phyloP scores from a whole-genome alignment of 805 yeast species.

The Deakozyma indianensis region DNA sequence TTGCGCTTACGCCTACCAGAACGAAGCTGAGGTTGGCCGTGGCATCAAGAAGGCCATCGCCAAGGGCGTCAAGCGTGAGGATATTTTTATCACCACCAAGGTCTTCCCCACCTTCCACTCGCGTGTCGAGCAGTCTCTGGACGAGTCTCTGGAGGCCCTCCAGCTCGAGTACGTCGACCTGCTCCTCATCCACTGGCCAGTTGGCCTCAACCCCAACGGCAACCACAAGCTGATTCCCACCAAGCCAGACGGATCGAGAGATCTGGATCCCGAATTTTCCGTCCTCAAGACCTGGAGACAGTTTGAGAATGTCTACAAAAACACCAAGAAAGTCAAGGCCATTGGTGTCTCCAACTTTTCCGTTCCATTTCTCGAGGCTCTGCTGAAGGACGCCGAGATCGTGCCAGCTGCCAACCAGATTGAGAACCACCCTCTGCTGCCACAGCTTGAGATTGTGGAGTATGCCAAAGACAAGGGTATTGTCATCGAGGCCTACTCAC shows the following conservation, averaged over 20 bases:
- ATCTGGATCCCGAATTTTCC: conserved; percentile 12
- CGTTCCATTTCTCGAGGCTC: conserved; percentile 32
- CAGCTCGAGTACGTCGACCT: conserved; percentile 67
- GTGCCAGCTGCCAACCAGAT: conserved; percentile 64
- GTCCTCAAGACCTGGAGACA: conserved; percentile 47
- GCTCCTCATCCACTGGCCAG: conserved; percentile 77
- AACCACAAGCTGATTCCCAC: conserved; percentile 22
- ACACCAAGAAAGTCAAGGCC: conserved; percentile 34
- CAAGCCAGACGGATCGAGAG: conserved; percentile 23
- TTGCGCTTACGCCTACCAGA: conserved; percentile 54
- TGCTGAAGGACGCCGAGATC: conserved; percentile 27
- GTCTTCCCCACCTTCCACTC: conserved; percentile 26
- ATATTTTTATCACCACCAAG: conserved; percentile 59
- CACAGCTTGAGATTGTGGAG: conserved; percentile 44
- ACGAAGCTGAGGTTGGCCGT: conserved; percentile 48
- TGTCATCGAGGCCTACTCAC: conserved; percentile 60
- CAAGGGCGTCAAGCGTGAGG: conserved; percentile 37
- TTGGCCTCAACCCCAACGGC: conserved; percentile 27
- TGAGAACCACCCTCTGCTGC: conserved; percentile 61
- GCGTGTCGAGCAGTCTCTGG: conserved; percentile 36
- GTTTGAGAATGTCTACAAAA: conserved; percentile 42
- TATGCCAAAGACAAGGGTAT: conserved; percentile 40
- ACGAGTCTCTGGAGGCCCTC: conserved; percentile 44
- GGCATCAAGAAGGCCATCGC: conserved; percentile 25
- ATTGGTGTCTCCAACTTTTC: conserved; percentile 72